Percentiles rank a stretch among this genome's conserved stretches.
These are phyloP conservation scores for Aspergillus sp. DNA, from an alignment of 2,329 filamentous ascomycete genomes.

Conservation along the genomic window DNA sequence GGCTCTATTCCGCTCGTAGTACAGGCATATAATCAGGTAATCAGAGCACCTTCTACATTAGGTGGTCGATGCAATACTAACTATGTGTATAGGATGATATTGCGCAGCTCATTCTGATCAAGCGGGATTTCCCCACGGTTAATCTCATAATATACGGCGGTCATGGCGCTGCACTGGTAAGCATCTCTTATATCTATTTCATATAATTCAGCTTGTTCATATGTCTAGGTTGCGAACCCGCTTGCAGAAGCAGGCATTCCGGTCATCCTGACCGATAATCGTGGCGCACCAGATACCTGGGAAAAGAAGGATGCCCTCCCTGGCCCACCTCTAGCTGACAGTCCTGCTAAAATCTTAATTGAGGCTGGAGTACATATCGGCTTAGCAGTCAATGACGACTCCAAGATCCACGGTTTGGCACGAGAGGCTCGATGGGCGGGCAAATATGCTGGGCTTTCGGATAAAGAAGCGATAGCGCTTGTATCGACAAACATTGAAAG, in stretches of 20 bases:
- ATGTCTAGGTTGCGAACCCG: conserved; percentile 36
- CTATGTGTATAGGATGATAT: conserved; percentile 1
- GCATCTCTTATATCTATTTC: not conserved
- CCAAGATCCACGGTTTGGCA: conserved; percentile 5
- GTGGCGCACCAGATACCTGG: conserved; percentile 34
- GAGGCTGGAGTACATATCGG: conserved; percentile 25
- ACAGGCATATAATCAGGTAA: not conserved
- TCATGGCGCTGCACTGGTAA: not conserved
- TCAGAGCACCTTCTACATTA: not conserved
- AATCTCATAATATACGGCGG: conserved; percentile 1
- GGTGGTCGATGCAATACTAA: not conserved
- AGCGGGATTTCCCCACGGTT: not conserved
- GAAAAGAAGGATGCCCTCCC: conserved; percentile 39
- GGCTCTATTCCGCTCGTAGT: not conserved
- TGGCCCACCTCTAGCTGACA: conserved; percentile 44
- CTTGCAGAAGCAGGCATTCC: conserved; percentile 43
- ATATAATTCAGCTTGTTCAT: no score
- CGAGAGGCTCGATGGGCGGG: conserved; percentile 8
- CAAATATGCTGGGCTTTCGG: conserved; percentile 3
- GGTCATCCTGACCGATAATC: conserved; percentile 45
- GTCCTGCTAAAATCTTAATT: conserved; percentile 17
- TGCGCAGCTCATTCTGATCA: not conserved
- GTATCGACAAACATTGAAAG: conserved; percentile 8
- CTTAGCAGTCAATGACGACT: conserved; percentile 33
- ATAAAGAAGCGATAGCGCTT: conserved; percentile 5